Conservation (phyloP, 768 basidiomycete species). For the Rhizopogon vesiculosus region DNA sequence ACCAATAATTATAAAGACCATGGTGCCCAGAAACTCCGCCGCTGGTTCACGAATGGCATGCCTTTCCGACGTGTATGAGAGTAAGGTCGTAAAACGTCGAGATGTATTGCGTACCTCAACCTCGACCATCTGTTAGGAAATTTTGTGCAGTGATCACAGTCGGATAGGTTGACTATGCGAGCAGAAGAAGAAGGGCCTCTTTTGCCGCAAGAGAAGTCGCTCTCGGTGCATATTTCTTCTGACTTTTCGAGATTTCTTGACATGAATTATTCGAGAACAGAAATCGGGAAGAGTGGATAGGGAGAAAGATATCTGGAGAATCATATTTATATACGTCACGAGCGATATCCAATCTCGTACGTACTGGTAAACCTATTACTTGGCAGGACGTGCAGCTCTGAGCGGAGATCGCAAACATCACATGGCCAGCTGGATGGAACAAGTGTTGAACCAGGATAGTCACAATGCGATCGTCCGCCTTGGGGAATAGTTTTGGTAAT, state of each 20-base stretch:
- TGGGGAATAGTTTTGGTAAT: too few relatives aligned
- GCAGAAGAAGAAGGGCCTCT: not conserved
- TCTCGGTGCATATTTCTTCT: not conserved
- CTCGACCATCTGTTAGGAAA: slow-evolving; percentile 53
- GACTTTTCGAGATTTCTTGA: not conserved
- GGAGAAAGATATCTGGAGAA: too few relatives aligned
- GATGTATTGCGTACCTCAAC: slow-evolving; percentile 38
- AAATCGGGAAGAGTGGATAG: not conserved
- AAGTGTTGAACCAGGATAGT: not conserved
- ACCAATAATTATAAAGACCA: slow-evolving; percentile 57
- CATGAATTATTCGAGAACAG: not conserved
- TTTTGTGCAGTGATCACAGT: slow-evolving; percentile 26
- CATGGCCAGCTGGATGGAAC: not conserved
- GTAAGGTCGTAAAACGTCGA: not conserved
- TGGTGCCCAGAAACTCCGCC: slow-evolving; percentile 60
- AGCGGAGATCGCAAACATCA: not conserved
- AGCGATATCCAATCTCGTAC: not conserved
- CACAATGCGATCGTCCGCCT: too few relatives aligned
- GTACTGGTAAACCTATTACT: not conserved
- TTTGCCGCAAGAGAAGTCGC: not conserved
- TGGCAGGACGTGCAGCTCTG: not conserved
- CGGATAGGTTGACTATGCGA: not conserved
- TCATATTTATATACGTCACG: not conserved
- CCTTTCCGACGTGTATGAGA: slow-evolving; percentile 20
- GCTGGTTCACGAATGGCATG: slow-evolving; percentile 49